Evolutionary conservation across 2,329 filamentous ascomycete species (phyloP), one percentile per base, ranked within the genome.

Genomic region (Sclerotinia sclerotiorum): DNA sequence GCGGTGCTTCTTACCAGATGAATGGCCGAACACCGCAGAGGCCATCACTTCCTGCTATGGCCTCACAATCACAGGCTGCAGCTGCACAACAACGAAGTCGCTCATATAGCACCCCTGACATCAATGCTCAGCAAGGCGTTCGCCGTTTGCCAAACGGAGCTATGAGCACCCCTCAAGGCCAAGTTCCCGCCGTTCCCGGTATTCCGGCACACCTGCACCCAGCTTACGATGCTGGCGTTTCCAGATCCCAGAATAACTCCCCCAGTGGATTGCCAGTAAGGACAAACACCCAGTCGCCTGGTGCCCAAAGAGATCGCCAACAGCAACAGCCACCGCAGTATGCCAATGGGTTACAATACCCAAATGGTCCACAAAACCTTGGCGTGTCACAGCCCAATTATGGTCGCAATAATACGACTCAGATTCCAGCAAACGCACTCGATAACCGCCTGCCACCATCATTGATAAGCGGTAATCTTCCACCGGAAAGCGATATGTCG

Each of bases 41-140:
- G n/a, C 92, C 92, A 29, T 96, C 92, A 15, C 83, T 96, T 73
- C 91, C 91, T 55, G 90, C 87, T 24, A 89, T 92, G 84, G 83
- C 88, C 21, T 82, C 83, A 35, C 80, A 82, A 70, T 79, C 83
- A 72, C 57, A 61, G 35, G 79, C 85, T 74, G 73, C 68, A 68
- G 68, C 70, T 62, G 71, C 76, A 71, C 89, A 92, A 77, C 88
- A 90, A 76, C 86, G 93, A 73, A 90, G 92, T 80, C 87, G 95
- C 72, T 97, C 94, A 49, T 96, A 96, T 76, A 98, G 94, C 81
- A 97, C 94, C 71, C 94, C 95, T 10, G 94, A 98, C 78, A 97
- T 97, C 74, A 92, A 96, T 72, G 89, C 86, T 65, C 84, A 85
- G 71, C 84, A 84, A 76, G 84, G 60, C 21, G 60, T 61, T 29